Conservation (phyloP, 768 basidiomycete genomes). For the Coprinellus micaceus region DNA sequence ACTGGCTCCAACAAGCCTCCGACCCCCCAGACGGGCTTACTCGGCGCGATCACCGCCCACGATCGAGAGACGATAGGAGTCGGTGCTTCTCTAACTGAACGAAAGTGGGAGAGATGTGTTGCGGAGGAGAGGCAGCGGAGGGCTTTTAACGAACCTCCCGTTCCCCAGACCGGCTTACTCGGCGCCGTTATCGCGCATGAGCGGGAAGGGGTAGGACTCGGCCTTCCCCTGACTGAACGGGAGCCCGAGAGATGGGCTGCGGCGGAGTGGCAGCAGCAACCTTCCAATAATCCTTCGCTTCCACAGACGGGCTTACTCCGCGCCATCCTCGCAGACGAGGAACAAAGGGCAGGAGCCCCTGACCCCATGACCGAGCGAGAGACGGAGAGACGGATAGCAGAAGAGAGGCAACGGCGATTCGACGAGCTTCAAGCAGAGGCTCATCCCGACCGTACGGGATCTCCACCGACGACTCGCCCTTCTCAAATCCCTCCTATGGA, state of each 20-base stretch:
- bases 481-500: too few species aligned
- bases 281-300: conserved; percentile 89
- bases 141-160: conserved; percentile 90
- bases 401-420: conserved; percentile 92
- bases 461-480: too few species aligned
- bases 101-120: conserved; percentile 86
- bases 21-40: conserved; percentile 89
- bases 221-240: conserved; percentile 89
- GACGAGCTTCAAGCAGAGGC: too few species aligned
- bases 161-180: conserved; percentile 91
- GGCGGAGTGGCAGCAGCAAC: conserved; percentile 91
- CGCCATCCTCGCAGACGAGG: conserved; percentile 92
- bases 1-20: conserved; percentile 94
- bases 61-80: conserved; percentile 93
- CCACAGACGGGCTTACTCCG: conserved; percentile 95
- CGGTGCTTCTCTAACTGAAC: conserved; percentile 90
- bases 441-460: too few species aligned
- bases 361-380: conserved; percentile 94
- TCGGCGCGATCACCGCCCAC: conserved; percentile 94
- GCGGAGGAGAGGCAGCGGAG: conserved; percentile 94
- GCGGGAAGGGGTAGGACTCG: conserved; percentile 90
- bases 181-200: conserved; percentile 96
- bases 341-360: conserved; percentile 91
- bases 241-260: conserved; percentile 90
- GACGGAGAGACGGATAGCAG: conserved; percentile 85